Base-by-base conservation (phyloP, 495 filamentous ascomycete genomes). In the Talaromyces ruber region DNA sequence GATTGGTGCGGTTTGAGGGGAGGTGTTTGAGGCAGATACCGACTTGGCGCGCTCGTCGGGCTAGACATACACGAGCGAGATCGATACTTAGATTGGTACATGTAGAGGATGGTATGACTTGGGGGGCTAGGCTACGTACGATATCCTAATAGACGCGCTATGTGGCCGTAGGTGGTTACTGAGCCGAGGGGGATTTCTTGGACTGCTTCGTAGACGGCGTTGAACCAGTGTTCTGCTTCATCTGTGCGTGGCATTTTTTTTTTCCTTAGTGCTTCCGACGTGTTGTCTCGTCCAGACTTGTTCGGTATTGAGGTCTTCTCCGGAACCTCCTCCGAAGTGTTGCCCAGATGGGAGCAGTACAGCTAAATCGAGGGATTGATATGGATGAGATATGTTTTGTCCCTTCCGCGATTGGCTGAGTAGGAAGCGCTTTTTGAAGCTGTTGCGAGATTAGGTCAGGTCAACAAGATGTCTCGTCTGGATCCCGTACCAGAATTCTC, bases 131-230 rank as follows among this genome's bases (percentile, higher is more conserved):
- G 58, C 32, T 22, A 74, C 88, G 63, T 81, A 96, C 91, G 91
- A 61, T 86, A 85, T 53, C 90, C 92, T 8, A 97, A 72, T 16
- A 97, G 74, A 18, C 72, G 78, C 8, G 92, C 92, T 61, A 98
- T 94, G 70, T 97, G 92, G 0, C 89, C 91, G 73, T 97, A 97
- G 53, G 83, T 89, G 1, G 92, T 96, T 45, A 97, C 92, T 68
- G 81, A 87, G 57, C 93, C 92, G 3, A 70, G 70, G 0, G 93
- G 93, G 58, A 97, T 88, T 73, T 95, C 85, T 62, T 92, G 90
- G 30, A 96, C 84, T 22, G 91, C 90, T 58, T 74, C 69, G 76
- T 95, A 97, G 39, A 97, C 93, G 37, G 88, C 90, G 64, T 84
- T 77, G 73, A 88, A 92, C 82, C 93, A 98, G 64, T 82, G 83